Evolutionary conservation across 768 basidiomycete genomes (phyloP).

Genomic region (Punctularia strigosozonata): DNA sequence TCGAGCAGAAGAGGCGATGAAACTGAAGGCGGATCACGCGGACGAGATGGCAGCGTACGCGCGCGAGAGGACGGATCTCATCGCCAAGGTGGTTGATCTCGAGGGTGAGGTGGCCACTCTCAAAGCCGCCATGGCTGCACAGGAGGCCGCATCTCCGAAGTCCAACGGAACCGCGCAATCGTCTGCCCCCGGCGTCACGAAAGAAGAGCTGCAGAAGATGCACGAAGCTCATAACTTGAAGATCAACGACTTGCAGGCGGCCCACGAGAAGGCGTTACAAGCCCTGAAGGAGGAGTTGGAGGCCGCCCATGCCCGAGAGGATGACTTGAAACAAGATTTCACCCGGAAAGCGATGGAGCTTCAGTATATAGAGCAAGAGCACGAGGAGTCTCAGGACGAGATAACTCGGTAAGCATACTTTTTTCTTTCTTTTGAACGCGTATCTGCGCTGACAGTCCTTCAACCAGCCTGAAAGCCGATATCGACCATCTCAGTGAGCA

Average conservation of each 20-base stretch:
- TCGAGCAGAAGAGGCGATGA: conserved; percentile 61
- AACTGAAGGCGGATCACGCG: conserved; percentile 45
- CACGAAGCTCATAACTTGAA: conserved; percentile 82
- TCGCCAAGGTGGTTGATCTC: conserved; percentile 55
- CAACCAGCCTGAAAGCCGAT: conserved; percentile 61
- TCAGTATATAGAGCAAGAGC: conserved; percentile 64
- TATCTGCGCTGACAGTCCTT: conserved; percentile 42
- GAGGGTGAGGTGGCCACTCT: conserved; percentile 66
- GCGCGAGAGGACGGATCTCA: conserved; percentile 50
- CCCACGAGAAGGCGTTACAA: conserved; percentile 47
- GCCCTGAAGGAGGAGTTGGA: conserved; percentile 47
- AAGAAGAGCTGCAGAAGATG: conserved; percentile 65
- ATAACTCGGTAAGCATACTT: conserved; percentile 64
- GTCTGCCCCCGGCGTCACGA: conserved; percentile 41
- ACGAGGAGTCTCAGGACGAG: conserved; percentile 64
- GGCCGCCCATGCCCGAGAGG: conserved; percentile 31
- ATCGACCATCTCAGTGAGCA: conserved; percentile 36
- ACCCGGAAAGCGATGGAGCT: conserved; percentile 73
- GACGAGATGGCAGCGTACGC: conserved; percentile 45
- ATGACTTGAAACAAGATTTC: conserved; percentile 48
- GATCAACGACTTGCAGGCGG: conserved; percentile 60
- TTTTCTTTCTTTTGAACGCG: conserved; percentile 41
- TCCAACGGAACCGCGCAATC: conserved; percentile 37
- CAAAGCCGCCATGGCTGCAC: conserved; percentile 42
- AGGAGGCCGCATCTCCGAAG: conserved; percentile 35